Conservation (phyloP, 495 filamentous ascomycete species). For the Neurospora discreta region DNA sequence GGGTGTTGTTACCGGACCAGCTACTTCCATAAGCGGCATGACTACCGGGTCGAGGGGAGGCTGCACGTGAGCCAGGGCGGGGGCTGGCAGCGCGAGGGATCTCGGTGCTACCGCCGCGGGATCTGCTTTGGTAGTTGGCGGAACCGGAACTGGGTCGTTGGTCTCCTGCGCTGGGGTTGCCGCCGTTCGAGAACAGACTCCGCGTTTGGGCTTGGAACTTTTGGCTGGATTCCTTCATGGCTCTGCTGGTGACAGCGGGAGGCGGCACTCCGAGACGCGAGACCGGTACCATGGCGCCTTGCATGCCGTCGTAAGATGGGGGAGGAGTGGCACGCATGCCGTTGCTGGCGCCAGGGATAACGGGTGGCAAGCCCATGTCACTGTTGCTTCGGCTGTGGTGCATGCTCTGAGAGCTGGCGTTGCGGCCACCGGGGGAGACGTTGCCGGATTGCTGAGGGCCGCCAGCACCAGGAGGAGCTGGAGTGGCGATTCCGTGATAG, state of each 20-base stretch:
- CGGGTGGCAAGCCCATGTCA: constrained; percentile 34
- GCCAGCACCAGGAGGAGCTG: constrained; percentile 51
- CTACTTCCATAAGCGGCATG: not conserved
- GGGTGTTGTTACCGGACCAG: constrained; percentile 9
- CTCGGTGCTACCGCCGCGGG: constrained; percentile 32
- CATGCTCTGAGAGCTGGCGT: constrained; percentile 14
- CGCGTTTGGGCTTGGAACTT: constrained; percentile 76
- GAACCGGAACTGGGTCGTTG: constrained; percentile 36
- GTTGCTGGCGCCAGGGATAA: constrained; percentile 33
- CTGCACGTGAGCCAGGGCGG: constrained; percentile 28
- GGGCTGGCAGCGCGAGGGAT: constrained; percentile 43
- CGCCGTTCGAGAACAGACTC: constrained; percentile 48
- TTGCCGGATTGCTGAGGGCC: constrained; percentile 26
- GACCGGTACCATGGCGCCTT: constrained; percentile 60
- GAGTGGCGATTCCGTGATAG: constrained; percentile 83
- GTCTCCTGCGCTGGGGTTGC: constrained; percentile 13
- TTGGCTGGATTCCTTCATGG: constrained; percentile 88
- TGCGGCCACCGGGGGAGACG: constrained; percentile 39
- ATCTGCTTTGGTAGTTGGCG: constrained; percentile 5
- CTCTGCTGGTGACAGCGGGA: constrained; percentile 79
- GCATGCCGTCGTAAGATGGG: constrained; percentile 75
- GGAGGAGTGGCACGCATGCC: constrained; percentile 62
- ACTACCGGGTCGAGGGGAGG: not conserved
- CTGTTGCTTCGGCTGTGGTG: not conserved
- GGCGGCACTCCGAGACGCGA: constrained; percentile 78